These are phyloP conservation scores for Botryotinia narcissicola DNA, from an alignment of 2,329 filamentous ascomycete species.

Conservation along the genomic window DNA sequence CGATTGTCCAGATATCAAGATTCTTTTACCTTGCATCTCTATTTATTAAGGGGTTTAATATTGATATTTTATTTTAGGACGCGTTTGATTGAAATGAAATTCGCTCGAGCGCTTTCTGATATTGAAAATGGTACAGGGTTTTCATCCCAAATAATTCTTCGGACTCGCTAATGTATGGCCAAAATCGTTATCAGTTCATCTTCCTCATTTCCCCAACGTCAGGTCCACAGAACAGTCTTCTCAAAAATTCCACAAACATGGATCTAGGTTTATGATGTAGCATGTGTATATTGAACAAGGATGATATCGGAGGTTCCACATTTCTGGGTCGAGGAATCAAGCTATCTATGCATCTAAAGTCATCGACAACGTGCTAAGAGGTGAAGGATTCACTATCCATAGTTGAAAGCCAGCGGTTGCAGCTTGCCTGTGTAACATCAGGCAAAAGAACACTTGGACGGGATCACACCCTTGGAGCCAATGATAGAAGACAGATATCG, in stretches of 20 bases:
- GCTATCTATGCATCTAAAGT: slow-evolving; percentile 7
- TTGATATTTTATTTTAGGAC: neutral
- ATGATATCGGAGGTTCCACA: slow-evolving; percentile 5
- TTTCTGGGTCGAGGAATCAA: slow-evolving; percentile 3
- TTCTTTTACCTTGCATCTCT: neutral
- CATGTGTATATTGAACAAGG: neutral
- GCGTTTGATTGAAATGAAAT: slow-evolving; percentile 1
- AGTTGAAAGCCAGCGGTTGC: slow-evolving; percentile 5
- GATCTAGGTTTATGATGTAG: slow-evolving; percentile 4
- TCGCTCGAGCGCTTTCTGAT: neutral
- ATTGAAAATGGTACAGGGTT: neutral
- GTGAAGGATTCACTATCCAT: neutral
- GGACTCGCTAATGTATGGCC: neutral
- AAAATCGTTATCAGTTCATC: slow-evolving; percentile 15
- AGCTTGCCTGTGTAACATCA: slow-evolving; percentile 8
- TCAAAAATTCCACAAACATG: slow-evolving; percentile 6
- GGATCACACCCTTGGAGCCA: neutral
- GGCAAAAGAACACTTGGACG: neutral
- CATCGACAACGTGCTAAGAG: neutral
- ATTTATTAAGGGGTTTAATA: neutral
- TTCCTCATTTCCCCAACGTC: slow-evolving; percentile 13
- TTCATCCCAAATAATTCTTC: neutral
- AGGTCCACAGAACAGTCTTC: neutral
- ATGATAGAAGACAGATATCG: neutral
- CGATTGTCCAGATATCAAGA: neutral